These are phyloP conservation scores for Cytidiella melzeri DNA, from an alignment of 768 basidiomycete genomes.

Conservation along the genomic window DNA sequence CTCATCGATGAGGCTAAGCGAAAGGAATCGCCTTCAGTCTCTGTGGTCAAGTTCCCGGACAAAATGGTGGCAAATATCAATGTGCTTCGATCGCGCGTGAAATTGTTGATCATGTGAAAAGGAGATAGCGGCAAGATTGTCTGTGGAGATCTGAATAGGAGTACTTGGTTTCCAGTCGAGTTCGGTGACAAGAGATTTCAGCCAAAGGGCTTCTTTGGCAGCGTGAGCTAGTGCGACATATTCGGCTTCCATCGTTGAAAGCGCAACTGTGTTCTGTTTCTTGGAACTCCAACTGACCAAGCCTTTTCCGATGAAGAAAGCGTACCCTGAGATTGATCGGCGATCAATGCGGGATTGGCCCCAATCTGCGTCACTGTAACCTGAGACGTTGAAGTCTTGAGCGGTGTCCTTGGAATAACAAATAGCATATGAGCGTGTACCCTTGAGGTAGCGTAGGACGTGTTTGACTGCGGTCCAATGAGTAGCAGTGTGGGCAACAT, in stretches of 20 bases:
- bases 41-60: constrained; percentile 26
- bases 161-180: constrained; percentile 15
- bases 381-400: constrained; percentile 15
- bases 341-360: constrained; percentile 15
- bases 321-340: constrained; percentile 31
- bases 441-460: constrained; percentile 31
- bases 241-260: constrained; percentile 36
- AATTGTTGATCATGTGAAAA: constrained; percentile 24
- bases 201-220: constrained; percentile 27
- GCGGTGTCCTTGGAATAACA: constrained; percentile 2
- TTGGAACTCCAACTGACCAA: constrained; percentile 33
- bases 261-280: constrained; percentile 33
- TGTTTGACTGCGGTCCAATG: constrained; percentile 36
- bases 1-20: too few species aligned
- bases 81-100: constrained; percentile 31
- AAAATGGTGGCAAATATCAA: constrained; percentile 31
- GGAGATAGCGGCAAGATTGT: constrained; percentile 32
- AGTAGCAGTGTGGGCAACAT: constrained; percentile 16
- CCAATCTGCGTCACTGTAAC: constrained; percentile 23
- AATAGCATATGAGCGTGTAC: constrained; percentile 28
- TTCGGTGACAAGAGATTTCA: constrained; percentile 27
- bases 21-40: too few species aligned
- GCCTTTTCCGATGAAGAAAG: constrained; percentile 29
- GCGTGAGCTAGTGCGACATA: constrained; percentile 30
- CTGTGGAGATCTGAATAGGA: constrained; percentile 25